Evolutionary conservation across 768 basidiomycete species (phyloP).

Genomic region (Suillus sp.): DNA sequence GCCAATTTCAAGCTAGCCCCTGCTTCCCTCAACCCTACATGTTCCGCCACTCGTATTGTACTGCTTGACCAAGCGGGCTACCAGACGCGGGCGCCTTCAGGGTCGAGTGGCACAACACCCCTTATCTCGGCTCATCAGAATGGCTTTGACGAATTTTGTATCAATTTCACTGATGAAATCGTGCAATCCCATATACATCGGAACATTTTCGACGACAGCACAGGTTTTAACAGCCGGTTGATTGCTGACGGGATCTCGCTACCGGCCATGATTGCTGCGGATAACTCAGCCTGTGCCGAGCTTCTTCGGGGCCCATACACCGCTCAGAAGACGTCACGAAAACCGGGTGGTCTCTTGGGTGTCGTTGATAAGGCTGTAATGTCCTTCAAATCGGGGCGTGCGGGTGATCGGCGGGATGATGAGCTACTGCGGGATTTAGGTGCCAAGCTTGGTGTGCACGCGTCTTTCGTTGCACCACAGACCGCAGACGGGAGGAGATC

Average conservation of each 20-base stretch:
- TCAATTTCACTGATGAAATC: constrained; percentile 62
- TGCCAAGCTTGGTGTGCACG: constrained; percentile 47
- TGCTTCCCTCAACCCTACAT: constrained; percentile 40
- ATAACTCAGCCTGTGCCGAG: constrained; percentile 57
- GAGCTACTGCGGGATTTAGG: constrained; percentile 53
- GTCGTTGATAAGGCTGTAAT: constrained; percentile 52
- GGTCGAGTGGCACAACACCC: constrained; percentile 45
- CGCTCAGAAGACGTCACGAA: constrained; percentile 46
- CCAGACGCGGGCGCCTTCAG: constrained; percentile 50
- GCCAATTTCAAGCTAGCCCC: constrained; percentile 61
- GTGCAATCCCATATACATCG: constrained; percentile 60
- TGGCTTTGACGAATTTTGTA: constrained; percentile 60
- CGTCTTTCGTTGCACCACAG: constrained; percentile 50
- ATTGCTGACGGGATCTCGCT: constrained; percentile 54
- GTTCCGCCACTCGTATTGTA: constrained; percentile 48
- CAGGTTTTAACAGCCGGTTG: constrained; percentile 46
- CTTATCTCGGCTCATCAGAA: constrained; percentile 59
- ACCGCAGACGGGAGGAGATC: constrained; percentile 34
- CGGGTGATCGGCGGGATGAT: constrained; percentile 48
- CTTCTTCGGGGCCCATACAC: constrained; percentile 57
- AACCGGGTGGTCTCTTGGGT: constrained; percentile 62
- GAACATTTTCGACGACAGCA: constrained; percentile 52
- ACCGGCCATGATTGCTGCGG: constrained; percentile 50
- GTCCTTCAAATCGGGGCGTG: constrained; percentile 53
- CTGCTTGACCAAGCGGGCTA: constrained; percentile 60